Conservation (phyloP, 108 stramenopile genomes). For the Thalassiosira profunda region DNA sequence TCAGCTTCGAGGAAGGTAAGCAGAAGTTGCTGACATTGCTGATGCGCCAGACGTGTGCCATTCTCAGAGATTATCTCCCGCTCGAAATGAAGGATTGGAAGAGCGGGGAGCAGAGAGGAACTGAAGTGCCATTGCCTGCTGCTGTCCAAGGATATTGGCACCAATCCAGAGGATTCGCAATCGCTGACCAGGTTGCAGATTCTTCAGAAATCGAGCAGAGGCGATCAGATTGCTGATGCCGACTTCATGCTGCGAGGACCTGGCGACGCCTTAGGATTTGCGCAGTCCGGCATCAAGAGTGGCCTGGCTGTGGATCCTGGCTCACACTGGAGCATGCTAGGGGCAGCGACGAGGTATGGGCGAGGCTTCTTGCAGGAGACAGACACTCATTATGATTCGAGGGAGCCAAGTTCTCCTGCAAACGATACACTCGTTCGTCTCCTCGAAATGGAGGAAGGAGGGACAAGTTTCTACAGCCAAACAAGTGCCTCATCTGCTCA, state of each 20-base stretch:
- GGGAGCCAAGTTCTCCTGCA: too few species aligned
- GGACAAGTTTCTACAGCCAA: not conserved
- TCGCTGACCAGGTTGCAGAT: conserved; percentile 26
- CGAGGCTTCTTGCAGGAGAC: conserved; percentile 17
- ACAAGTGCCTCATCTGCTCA: conserved; percentile 21
- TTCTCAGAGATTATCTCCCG: too few species aligned
- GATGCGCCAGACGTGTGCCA: too few species aligned
- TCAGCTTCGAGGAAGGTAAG: conserved; percentile 94
- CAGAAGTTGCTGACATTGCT: too few species aligned
- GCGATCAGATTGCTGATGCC: conserved; percentile 46
- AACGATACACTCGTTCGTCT: conserved; percentile 5
- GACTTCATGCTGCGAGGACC: conserved; percentile 62
- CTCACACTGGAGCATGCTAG: conserved; percentile 28
- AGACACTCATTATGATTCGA: not conserved
- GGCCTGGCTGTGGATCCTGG: conserved; percentile 12
- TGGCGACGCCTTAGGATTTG: conserved; percentile 42
- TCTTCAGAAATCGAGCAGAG: conserved; percentile 36
- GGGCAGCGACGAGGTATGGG: conserved; percentile 24
- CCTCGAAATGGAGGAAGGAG: conserved; percentile 4
- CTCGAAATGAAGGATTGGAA: conserved; percentile 64
- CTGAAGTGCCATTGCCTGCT: conserved; percentile 21
- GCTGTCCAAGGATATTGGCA: conserved; percentile 3
- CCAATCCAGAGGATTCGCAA: not conserved
- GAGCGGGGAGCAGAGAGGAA: conserved; percentile 31
- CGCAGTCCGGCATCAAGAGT: conserved; percentile 40